Percentiles rank a stretch among this genome's conserved stretches.
phyloP scores from a whole-genome alignment of 495 filamentous ascomycete species.

The Aspergillus taichungensis region DNA sequence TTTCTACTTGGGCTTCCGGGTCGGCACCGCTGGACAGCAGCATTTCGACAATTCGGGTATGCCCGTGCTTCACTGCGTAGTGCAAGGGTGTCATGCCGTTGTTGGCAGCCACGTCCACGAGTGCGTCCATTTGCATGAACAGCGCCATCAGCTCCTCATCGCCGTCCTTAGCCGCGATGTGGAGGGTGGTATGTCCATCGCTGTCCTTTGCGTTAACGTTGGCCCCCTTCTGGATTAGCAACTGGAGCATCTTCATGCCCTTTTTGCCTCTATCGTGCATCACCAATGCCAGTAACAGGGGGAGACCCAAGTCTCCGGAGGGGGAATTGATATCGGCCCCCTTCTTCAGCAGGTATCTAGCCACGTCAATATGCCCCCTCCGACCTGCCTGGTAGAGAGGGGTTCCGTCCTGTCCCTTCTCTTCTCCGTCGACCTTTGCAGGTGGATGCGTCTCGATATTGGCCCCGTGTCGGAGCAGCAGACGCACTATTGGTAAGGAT shows the following conservation, averaged over 20 bases:
- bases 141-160: constrained; percentile 13
- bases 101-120: constrained; percentile 4
- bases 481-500: constrained; percentile 11
- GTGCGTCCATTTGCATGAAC: constrained; percentile 21
- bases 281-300: constrained; percentile 13
- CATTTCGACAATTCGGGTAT: constrained; percentile 22
- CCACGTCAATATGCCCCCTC: constrained; percentile 12
- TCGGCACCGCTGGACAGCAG: constrained; percentile 21
- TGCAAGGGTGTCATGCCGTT: constrained; percentile 25
- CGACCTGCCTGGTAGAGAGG: constrained; percentile 18
- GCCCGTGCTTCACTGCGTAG: constrained; percentile 22
- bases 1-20: constrained; percentile 16
- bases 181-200: constrained; percentile 27
- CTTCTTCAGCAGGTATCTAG: constrained; percentile 19
- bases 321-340: constrained; percentile 14
- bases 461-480: constrained; percentile 11
- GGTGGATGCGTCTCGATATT: constrained; percentile 12
- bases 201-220: constrained; percentile 26
- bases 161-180: constrained; percentile 19
- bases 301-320: constrained; percentile 5
- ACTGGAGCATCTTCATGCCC: constrained; percentile 10
- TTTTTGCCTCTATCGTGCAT: constrained; percentile 13
- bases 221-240: constrained; percentile 29
- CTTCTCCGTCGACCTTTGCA: neutral
- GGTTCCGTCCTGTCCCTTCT: constrained; percentile 5